Evolutionary conservation across 768 basidiomycete genomes (phyloP).

Genomic region (Holtermannia corniformis): DNA sequence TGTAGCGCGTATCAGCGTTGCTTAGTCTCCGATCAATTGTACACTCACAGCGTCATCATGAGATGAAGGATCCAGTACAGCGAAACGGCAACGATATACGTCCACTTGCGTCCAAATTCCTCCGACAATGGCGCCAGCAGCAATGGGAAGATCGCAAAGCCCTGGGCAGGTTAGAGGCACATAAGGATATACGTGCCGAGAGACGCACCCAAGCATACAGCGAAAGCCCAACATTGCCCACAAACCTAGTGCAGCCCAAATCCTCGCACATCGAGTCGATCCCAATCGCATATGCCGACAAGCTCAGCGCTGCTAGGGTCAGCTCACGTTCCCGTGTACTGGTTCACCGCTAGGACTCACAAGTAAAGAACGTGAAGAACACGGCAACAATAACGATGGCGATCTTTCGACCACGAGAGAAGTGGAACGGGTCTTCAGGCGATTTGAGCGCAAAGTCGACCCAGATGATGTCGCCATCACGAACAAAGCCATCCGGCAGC

Average conservation of each 20-base stretch:
- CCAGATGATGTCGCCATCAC: slow-evolving; percentile 16
- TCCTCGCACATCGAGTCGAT: slow-evolving; percentile 25
- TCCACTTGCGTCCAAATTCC: slow-evolving; percentile 32
- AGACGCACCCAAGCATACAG: slow-evolving; percentile 18
- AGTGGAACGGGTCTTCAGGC: slow-evolving; percentile 29
- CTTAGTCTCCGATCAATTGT: neutral
- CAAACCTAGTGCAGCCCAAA: slow-evolving; percentile 14
- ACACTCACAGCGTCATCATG: slow-evolving; percentile 5
- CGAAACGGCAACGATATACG: slow-evolving; percentile 31
- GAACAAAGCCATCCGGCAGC: neutral
- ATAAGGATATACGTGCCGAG: too few relatives aligned
- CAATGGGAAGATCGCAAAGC: slow-evolving; percentile 38
- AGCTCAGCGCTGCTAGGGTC: slow-evolving; percentile 7
- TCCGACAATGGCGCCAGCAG: slow-evolving; percentile 34
- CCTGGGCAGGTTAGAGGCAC: slow-evolving; percentile 15
- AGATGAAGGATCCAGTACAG: slow-evolving; percentile 21
- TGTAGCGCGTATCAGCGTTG: slow-evolving; percentile 9
- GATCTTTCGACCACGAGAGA: slow-evolving; percentile 18
- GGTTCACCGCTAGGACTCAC: neutral
- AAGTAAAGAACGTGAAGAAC: slow-evolving; percentile 25
- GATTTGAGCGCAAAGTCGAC: slow-evolving; percentile 33
- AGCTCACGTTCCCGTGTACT: neutral
- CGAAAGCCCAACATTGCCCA: slow-evolving; percentile 28
- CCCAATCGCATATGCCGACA: slow-evolving; percentile 27
- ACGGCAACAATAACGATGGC: slow-evolving; percentile 25